phyloP scores from a whole-genome alignment of 768 basidiomycete genomes.

The Brasilioporus rufonigricans region DNA sequence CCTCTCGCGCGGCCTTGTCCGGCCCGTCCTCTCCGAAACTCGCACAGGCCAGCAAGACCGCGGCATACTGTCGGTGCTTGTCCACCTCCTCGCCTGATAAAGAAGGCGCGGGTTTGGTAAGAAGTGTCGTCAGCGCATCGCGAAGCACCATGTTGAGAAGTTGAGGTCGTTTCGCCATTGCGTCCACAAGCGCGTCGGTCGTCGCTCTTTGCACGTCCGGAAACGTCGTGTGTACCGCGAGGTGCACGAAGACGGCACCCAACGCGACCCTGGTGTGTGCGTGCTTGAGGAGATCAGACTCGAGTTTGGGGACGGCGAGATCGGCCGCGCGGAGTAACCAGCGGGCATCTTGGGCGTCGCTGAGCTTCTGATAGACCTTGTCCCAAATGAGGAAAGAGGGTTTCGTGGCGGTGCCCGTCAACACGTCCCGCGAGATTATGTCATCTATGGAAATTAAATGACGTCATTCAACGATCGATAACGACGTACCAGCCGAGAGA shows the following conservation, averaged over 20 bases:
- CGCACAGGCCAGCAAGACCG: slow-evolving; percentile 51
- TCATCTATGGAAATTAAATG: slow-evolving; percentile 37
- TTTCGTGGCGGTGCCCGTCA: slow-evolving; percentile 55
- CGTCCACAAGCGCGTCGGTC: slow-evolving; percentile 39
- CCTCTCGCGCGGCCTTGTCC: slow-evolving; percentile 41
- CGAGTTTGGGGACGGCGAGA: slow-evolving; percentile 46
- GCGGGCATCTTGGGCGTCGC: slow-evolving; percentile 56
- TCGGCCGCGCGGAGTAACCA: slow-evolving; percentile 76
- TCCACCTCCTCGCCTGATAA: slow-evolving; percentile 36
- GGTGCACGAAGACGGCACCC: slow-evolving; percentile 66
- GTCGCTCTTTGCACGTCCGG: slow-evolving; percentile 52
- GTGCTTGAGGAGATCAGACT: slow-evolving; percentile 49
- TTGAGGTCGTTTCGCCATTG: slow-evolving; percentile 42
- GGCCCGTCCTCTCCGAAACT: slow-evolving; percentile 38
- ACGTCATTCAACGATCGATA: background rate
- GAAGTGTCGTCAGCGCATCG: slow-evolving; percentile 52
- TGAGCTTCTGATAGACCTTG: slow-evolving; percentile 76
- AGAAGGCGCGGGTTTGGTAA: slow-evolving; percentile 45
- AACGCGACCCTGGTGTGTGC: slow-evolving; percentile 54
- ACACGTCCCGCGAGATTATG: slow-evolving; percentile 42
- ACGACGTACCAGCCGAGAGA: slow-evolving; percentile 51
- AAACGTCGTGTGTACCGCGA: slow-evolving; percentile 59
- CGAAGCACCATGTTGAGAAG: slow-evolving; percentile 52
- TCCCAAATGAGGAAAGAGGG: slow-evolving; percentile 88
- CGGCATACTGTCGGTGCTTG: slow-evolving; percentile 51